A percentile compares a stretch with the other conserved stretches of the same genome.
These are phyloP conservation scores for Wickerhamiella occidentalis DNA, from an alignment of 805 yeast species.

Conservation along the genomic window DNA sequence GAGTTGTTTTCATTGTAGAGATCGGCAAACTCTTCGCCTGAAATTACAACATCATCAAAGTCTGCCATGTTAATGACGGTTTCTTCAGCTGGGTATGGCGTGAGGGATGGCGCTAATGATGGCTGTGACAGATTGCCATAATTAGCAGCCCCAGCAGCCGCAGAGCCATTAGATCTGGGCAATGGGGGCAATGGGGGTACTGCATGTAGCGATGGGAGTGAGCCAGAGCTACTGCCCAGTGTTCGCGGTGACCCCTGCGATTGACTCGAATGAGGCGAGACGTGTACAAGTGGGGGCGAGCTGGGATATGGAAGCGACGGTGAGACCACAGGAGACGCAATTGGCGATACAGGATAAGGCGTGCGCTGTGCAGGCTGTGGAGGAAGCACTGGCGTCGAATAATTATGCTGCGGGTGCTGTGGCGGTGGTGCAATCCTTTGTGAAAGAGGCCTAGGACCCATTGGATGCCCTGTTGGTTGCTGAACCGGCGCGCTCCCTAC, in stretches of 20 bases:
- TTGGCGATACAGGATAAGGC: neutral
- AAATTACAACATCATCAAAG: conserved; percentile 1
- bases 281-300: neutral
- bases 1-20: neutral
- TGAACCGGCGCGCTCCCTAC: neutral
- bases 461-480: neutral
- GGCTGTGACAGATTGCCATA: neutral
- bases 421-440: conserved; percentile 1
- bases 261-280: neutral
- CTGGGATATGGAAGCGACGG: neutral
- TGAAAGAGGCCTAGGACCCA: conserved; percentile 9
- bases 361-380: neutral
- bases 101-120: neutral
- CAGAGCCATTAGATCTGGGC: neutral
- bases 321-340: neutral
- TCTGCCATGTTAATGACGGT: neutral
- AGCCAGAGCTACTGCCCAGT: neutral
- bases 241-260: neutral
- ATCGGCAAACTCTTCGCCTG: conserved; percentile 2
- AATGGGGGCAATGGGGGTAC: neutral
- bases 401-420: conserved; percentile 4
- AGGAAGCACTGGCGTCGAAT: neutral
- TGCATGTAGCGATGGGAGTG: neutral
- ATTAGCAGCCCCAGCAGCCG: neutral
- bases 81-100: neutral